phyloP scores from a whole-genome alignment of 1,139 yeast species.

The Scheffersomyces segobiensis region DNA sequence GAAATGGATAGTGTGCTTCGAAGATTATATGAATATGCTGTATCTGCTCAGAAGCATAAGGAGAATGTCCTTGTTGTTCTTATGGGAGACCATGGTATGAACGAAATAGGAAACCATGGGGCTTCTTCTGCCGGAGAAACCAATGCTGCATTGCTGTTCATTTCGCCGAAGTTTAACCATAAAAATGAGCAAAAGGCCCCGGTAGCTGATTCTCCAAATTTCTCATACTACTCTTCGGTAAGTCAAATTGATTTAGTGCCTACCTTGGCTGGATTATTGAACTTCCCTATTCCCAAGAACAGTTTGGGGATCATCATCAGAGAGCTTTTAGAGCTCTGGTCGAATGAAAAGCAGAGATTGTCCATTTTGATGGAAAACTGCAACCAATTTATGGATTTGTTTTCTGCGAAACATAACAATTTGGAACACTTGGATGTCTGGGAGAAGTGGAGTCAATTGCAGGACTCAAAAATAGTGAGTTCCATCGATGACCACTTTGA shows the following conservation, averaged over 20 bases:
- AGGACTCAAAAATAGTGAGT: conserved; percentile 1
- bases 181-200: conserved; percentile 35
- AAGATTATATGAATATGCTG: conserved; percentile 46
- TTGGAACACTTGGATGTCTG: conserved; percentile 4
- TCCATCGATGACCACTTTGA: conserved; percentile 27
- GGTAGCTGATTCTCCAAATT: conserved; percentile 37
- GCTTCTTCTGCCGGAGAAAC: conserved; percentile 94
- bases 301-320: conserved; percentile 73
- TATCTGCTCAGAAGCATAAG: conserved; percentile 18
- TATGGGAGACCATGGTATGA: conserved; percentile 97
- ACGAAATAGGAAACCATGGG: conserved; percentile 91
- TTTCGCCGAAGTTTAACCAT: conserved; percentile 58
- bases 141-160: conserved; percentile 72
- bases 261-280: conserved; percentile 69
- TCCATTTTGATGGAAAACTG: conserved; percentile 59
- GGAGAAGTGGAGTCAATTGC: conserved; percentile 12
- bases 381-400: conserved; percentile 51
- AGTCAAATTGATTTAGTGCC: conserved; percentile 92
- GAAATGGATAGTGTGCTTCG: conserved; percentile 80
- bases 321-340: conserved; percentile 57
- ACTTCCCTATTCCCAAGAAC: conserved; percentile 84
- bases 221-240: conserved; percentile 51
- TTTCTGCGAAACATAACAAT: conserved; percentile 25
- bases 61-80: conserved; percentile 70
- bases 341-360: conserved; percentile 30